Conservation (phyloP, 306 rosid genomes). For the Cercis canadensis region DNA sequence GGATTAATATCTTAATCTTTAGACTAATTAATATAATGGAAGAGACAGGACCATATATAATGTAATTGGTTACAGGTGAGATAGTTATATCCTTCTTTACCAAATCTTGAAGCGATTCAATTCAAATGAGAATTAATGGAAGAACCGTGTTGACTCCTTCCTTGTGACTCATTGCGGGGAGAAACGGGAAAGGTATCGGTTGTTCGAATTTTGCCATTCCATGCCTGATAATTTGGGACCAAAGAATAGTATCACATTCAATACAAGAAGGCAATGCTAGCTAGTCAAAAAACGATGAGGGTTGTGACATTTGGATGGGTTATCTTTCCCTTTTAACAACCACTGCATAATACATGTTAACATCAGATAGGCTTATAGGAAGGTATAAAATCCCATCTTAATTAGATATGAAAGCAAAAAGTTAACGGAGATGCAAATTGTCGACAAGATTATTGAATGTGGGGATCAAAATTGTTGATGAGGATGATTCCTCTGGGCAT, state of each 20-base stretch:
- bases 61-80: constrained; percentile 36
- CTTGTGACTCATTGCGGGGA: constrained; percentile 48
- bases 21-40: constrained; percentile 21
- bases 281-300: constrained; percentile 33
- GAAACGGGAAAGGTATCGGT: constrained; percentile 49
- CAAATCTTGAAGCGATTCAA: constrained; percentile 32
- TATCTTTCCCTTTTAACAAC: constrained; percentile 44
- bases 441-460: constrained; percentile 55
- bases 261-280: background rate
- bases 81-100: constrained; percentile 36
- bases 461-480: constrained; percentile 59
- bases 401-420: constrained; percentile 21
- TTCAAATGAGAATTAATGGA: constrained; percentile 37
- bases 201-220: constrained; percentile 62
- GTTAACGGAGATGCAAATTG: constrained; percentile 45
- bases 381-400: constrained; percentile 61
- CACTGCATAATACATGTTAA: constrained; percentile 42
- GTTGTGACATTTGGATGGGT: constrained; percentile 48
- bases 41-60: constrained; percentile 10
- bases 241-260: constrained; percentile 21
- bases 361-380: constrained; percentile 42
- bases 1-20: constrained; percentile 30
- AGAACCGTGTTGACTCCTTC: constrained; percentile 34
- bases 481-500: constrained; percentile 37
- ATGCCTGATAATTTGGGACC: constrained; percentile 58